Evolutionary conservation across 2,329 filamentous ascomycete species (phyloP).

Genomic region (Lecanicillium sp.): DNA sequence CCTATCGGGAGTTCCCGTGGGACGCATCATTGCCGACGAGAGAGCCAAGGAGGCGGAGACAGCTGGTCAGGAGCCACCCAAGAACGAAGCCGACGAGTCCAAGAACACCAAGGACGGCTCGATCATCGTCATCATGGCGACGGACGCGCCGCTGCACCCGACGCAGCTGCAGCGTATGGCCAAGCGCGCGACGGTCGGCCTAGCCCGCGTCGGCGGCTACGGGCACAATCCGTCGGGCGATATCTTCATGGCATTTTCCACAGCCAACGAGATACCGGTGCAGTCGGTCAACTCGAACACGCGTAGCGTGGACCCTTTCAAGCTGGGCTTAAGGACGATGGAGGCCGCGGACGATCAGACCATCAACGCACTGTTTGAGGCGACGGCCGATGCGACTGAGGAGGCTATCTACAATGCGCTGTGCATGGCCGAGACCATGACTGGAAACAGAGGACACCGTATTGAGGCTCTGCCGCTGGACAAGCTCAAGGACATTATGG

Average conservation of each 20-base stretch:
- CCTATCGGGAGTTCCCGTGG: conserved; percentile 54
- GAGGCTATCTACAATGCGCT: conserved; percentile 58
- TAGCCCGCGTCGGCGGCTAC: conserved; percentile 52
- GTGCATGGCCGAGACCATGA: conserved; percentile 51
- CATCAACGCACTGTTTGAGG: conserved; percentile 54
- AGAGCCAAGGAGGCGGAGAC: conserved; percentile 11
- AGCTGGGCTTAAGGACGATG: conserved; percentile 30
- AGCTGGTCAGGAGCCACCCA: not conserved
- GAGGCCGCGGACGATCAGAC: conserved; percentile 49
- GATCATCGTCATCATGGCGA: conserved; percentile 55
- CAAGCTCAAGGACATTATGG: conserved; percentile 36
- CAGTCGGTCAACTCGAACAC: conserved; percentile 31
- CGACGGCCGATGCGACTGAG: conserved; percentile 52
- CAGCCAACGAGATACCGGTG: conserved; percentile 40
- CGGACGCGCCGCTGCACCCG: conserved; percentile 54
- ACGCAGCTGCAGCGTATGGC: conserved; percentile 51
- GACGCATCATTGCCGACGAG: conserved; percentile 46
- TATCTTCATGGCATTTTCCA: conserved; percentile 59
- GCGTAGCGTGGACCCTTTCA: conserved; percentile 35
- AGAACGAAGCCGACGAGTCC: conserved; percentile 18
- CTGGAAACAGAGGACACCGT: conserved; percentile 39
- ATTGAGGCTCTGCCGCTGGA: conserved; percentile 42
- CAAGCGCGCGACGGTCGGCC: conserved; percentile 52
- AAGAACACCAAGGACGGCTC: conserved; percentile 54
- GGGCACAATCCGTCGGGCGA: conserved; percentile 56